Evolutionary conservation across 2,329 filamentous ascomycete species (phyloP).

Genomic region (Penicillium capsulatum): DNA sequence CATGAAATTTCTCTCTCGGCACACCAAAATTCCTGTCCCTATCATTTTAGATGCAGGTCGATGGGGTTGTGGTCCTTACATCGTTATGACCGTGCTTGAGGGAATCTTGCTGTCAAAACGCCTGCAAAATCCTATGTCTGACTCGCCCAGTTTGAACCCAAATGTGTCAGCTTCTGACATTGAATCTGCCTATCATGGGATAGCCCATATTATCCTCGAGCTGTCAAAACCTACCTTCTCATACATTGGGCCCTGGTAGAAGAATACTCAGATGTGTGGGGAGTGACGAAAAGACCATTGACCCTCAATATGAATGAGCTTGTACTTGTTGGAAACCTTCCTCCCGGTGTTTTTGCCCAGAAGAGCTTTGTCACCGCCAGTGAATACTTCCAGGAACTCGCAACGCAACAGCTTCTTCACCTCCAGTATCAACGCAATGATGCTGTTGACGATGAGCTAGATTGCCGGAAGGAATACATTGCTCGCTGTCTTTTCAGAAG

Average conservation of each 20-base stretch:
- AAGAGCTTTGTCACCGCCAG: constrained; percentile 7
- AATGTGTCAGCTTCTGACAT: constrained; percentile 3
- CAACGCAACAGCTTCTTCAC: constrained; percentile 13
- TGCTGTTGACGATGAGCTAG: constrained; percentile 10
- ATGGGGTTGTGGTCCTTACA: constrained; percentile 8
- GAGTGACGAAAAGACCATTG: constrained; percentile 10
- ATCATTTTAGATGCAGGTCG: constrained; percentile 3
- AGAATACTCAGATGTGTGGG: constrained; percentile 1
- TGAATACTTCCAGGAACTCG: constrained; percentile 15
- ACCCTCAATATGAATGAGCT: constrained; percentile 18
- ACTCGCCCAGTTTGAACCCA: not conserved
- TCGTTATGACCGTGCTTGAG: constrained; percentile 8
- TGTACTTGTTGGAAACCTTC: constrained; percentile 10
- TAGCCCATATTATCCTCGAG: constrained; percentile 11
- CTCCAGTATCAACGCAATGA: constrained; percentile 15
- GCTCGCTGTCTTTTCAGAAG: constrained; percentile 15
- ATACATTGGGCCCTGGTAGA: constrained; percentile 10
- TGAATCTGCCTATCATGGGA: constrained; percentile 10
- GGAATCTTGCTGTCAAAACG: constrained; percentile 8
- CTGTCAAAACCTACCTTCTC: constrained; percentile 14
- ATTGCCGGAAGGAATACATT: constrained; percentile 14
- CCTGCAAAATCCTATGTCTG: not conserved
- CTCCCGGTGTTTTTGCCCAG: constrained; percentile 8
- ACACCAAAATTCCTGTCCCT: constrained; percentile 7
- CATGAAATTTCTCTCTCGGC: constrained; percentile 4